Evolutionary conservation across 2,329 filamentous ascomycete species (phyloP), one percentile per base, ranked within the genome.

Genomic region (Fusarium sp.): DNA sequence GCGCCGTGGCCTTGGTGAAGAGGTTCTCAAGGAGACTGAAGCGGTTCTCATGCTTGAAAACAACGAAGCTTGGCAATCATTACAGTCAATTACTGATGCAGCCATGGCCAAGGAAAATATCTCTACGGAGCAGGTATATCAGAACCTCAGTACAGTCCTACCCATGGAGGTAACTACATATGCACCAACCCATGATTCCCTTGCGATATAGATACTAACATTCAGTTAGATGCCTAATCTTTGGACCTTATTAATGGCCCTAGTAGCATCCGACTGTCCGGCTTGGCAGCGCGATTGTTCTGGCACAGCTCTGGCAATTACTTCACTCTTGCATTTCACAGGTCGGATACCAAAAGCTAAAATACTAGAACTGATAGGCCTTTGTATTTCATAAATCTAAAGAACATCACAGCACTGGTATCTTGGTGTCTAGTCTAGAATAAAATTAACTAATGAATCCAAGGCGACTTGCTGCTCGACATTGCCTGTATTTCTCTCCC

Each of bases 281-380:
- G 47, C 45, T 10, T 61, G 57, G 57, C 47, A 61, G 30, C 58
- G 47, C 2, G 58, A 61, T 42, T 61, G 22, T n/a, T 61, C 58
- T 6, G 38, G 58, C 36, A 61, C 45, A 24, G 38, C 58, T 11
- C 36, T 61, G 4, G 58, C 58, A 36, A 61, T 53, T 5, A 41
- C 57, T 30, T 36, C 44, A 15, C 2, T 60, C 12, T 24, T 51
- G 22, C 44, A 60, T 30, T 51, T 60, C 15, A 24, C 44, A 10
- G 57, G 57, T 2, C 57, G 44, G 6, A 60, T 60, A 41, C 44
- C 57, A 9, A 60, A 60, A 14, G 11, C 2, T 4, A 39, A 28
- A n/a, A 51, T 51, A 8, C 22, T 60, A 15, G 57, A 60, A 14
- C 2, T 60, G 11, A 45, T 57, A 56, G 22, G 22, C 17, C 41